Base-by-base conservation (phyloP, 2,329 filamentous ascomycete species). In the Cytospora piceicola region DNA sequence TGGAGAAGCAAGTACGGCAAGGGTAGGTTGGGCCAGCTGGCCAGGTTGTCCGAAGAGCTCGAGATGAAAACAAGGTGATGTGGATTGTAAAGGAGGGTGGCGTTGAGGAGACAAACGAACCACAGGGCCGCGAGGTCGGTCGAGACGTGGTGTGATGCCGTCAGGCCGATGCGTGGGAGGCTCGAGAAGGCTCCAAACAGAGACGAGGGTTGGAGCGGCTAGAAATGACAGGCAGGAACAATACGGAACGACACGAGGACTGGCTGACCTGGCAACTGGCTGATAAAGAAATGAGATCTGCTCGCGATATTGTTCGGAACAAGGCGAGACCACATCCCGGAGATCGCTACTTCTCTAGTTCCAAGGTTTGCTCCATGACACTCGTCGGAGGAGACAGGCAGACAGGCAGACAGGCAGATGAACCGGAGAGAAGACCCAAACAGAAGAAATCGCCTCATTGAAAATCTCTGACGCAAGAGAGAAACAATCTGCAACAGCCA, bases 71-170 rank as follows among this genome's bases (percentile, higher is more conserved):
- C 27, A 46, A 57, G 55, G 69, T 65, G 64, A 58, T 63, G 51
- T 57, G 46, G 52, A 56, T 52, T 61, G 55, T 57, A 52, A 65
- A 59, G 46, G 55, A 67, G 58, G 66, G 65, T 66, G 61, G 59
- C 66, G 63, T 59, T 52, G 22, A 58, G 61, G 58, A 30, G 34
- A 66, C 61, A 61, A 68, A 39, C 51, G 63, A 22, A 63, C 68
- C 56, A 65, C 62, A 56, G 69, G 65, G 66, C 27, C 62, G 55
- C 34, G 61, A 58, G 58, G 53, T 65, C 62, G 53, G 66, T 63
- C 66, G 66, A 63, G 58, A 54, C 58, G 61, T 68, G 66, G 63
- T 65, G 59, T 68, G 66, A 66, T 67, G 46, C 51, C 55, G 53
- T 51, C 29, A 9, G 54, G 61, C 32, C 57, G 57, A 52, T 20